Base-by-base conservation (phyloP, 1,284 basidiomycete species). In the Sporisorium reilianum region DNA sequence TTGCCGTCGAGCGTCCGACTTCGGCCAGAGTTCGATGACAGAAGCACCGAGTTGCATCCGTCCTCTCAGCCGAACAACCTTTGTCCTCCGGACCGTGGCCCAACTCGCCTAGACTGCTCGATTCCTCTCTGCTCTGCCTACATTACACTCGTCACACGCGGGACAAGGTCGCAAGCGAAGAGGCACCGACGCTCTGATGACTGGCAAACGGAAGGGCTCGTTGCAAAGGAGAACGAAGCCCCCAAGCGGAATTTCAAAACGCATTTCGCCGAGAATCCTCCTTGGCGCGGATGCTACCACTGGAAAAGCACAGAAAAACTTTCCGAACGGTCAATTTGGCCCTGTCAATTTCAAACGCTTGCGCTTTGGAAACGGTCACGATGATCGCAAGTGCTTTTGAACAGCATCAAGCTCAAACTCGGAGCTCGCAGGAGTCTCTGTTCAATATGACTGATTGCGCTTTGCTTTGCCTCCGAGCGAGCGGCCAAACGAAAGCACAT, bases 241-340 rank as follows among this genome's bases (percentile, higher is more conserved):
- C 16, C n/a, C 36, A 18, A 30, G 34, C 51, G 55, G n/a, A 36
- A 54, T 49, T 64, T 10, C 34, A 64, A 32, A 25, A 28, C 36
- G 23, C 22, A 32, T 50, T 55, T 51, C 57, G 48, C 64, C 63
- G 63, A 65, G 46, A 59, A 55, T 50, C 23, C 36, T 59, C 63
- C 56, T 42, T 44, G 11, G 10, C 25, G 25, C 50, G 34, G 7
- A 9, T 36, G 8, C 12, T n/a, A n/a, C 7, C 34, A 36, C 3
- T 26, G 5, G 20, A 16, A 12, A 32, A 28, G 20, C n/a, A 25
- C 22, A 20, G 32, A 22, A 61, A 67, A 5, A 61, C 55, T 67
- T 58, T 57, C 59, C 59, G 65, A 63, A 46, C 59, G 65, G 65
- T 58, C 51, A 62, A 61, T 67, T 67, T 28, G 10, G 28, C 20